phyloP scores from a whole-genome alignment of 2,329 filamentous ascomycete species.

The Zelopaecilomyces penicillatus region DNA sequence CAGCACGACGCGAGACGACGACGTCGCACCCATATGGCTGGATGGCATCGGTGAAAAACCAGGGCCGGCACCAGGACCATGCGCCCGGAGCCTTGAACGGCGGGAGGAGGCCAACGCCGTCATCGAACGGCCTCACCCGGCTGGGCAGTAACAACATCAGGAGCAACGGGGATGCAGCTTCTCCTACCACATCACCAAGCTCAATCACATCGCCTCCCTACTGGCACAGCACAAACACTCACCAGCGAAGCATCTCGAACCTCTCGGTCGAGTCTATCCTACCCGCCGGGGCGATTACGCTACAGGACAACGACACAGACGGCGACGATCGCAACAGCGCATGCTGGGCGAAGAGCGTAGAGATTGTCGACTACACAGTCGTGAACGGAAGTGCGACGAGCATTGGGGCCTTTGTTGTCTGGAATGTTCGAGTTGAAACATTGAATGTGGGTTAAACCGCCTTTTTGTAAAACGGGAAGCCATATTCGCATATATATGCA shows the following conservation, averaged over 20 bases:
- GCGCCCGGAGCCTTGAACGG: conserved; percentile 14
- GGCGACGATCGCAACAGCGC: conserved; percentile 45
- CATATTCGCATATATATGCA: too few relatives aligned
- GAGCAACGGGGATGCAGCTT: conserved; percentile 9
- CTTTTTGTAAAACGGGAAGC: too few relatives aligned
- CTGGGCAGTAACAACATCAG: neutral
- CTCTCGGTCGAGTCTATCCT: conserved; percentile 41
- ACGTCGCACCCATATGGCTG: conserved; percentile 18
- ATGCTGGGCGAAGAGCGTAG: conserved; percentile 58
- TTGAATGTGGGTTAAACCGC: conserved; percentile 53
- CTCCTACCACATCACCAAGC: conserved; percentile 18
- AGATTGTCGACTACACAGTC: conserved; percentile 47
- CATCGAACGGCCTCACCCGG: neutral
- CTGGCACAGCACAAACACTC: conserved; percentile 28
- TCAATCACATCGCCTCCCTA: conserved; percentile 35
- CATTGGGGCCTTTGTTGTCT: conserved; percentile 88
- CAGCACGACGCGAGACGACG: conserved; percentile 8
- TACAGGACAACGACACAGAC: conserved; percentile 53
- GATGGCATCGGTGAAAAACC: conserved; percentile 26
- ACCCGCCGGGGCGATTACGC: conserved; percentile 46
- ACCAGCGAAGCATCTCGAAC: conserved; percentile 32
- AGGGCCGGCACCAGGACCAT: conserved; percentile 18
- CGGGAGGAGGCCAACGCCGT: conserved; percentile 10
- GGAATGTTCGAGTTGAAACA: conserved; percentile 83
- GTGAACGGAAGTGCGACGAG: conserved; percentile 49